A percentile compares a stretch with the other conserved stretches of the same genome.
These are phyloP conservation scores for Apiospora phragmitis DNA, from an alignment of 2,329 filamentous ascomycete species.

Conservation along the genomic window DNA sequence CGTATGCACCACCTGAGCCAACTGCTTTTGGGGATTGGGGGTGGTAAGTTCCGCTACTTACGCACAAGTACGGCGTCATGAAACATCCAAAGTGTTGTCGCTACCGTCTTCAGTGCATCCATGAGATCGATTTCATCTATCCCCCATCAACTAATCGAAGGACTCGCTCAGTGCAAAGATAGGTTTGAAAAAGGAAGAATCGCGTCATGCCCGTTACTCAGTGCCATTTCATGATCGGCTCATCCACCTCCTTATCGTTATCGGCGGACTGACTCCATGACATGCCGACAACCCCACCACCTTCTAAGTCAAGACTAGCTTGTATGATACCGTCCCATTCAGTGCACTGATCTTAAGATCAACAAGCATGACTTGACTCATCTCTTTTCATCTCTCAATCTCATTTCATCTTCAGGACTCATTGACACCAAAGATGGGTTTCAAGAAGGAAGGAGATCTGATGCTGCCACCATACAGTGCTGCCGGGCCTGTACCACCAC, in stretches of 20 bases:
- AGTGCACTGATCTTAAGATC: background rate
- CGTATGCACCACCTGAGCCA: too few relatives aligned
- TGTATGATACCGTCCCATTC: background rate
- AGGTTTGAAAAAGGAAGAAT: background rate
- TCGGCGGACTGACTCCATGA: background rate
- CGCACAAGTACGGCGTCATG: too few relatives aligned
- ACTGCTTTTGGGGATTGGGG: too few relatives aligned
- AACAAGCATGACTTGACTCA: background rate
- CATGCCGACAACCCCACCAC: background rate
- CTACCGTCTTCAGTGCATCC: too few relatives aligned
- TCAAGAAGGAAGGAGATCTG: constrained; percentile 38
- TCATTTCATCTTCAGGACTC: background rate
- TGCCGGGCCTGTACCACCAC: constrained; percentile 23
- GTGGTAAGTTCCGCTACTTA: too few relatives aligned
- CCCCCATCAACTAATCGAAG: too few relatives aligned
- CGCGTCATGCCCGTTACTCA: too few relatives aligned
- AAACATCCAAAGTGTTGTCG: too few relatives aligned
- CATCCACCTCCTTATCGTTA: background rate
- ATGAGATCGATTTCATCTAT: too few relatives aligned
- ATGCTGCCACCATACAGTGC: constrained; percentile 46
- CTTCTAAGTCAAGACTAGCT: background rate
- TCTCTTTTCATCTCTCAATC: background rate
- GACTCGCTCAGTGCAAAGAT: too few relatives aligned
- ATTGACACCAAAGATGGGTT: constrained; percentile 21
- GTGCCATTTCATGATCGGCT: background rate